A percentile compares a stretch with the other conserved stretches of the same genome.
Evolutionary conservation across 805 yeast species (phyloP).

Genomic region (Wickerhamomyces queroliae): DNA sequence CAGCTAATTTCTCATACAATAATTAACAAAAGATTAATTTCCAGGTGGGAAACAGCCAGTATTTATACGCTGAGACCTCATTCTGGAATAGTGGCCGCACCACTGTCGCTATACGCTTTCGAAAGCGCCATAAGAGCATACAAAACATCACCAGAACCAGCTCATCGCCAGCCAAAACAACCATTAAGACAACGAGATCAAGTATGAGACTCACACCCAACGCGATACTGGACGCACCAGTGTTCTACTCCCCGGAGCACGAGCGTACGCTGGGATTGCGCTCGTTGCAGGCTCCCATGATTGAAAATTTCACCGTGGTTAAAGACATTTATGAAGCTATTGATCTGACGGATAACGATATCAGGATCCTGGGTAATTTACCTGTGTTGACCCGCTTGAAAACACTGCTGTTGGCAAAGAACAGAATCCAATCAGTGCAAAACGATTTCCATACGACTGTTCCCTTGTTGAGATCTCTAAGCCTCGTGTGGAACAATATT

Average conservation of each 20-base stretch:
- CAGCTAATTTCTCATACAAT: too few relatives aligned
- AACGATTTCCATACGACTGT: constrained; percentile 27
- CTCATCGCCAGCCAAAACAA: neutral
- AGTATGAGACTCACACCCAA: constrained; percentile 54
- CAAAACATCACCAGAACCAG: neutral
- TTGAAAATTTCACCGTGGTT: constrained; percentile 38
- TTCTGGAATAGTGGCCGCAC: too few relatives aligned
- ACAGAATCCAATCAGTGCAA: constrained; percentile 43
- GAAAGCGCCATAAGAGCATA: too few relatives aligned
- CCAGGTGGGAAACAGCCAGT: too few relatives aligned
- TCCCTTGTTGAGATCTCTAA: constrained; percentile 45
- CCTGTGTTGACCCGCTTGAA: constrained; percentile 39
- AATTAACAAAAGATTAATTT: too few relatives aligned
- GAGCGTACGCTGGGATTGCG: constrained; percentile 38
- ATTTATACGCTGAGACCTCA: too few relatives aligned
- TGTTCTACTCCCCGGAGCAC: constrained; percentile 36
- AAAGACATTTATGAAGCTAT: constrained; percentile 42
- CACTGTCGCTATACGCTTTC: too few relatives aligned
- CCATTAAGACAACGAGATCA: neutral
- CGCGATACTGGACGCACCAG: constrained; percentile 41
- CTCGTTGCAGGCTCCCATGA: constrained; percentile 31
- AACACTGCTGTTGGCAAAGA: constrained; percentile 57
- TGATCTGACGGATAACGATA: constrained; percentile 73
- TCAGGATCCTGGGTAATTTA: constrained; percentile 46
- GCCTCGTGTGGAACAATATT: constrained; percentile 48